Conservation (phyloP, 345 rosid species). For the Moricandia moricandioides region DNA sequence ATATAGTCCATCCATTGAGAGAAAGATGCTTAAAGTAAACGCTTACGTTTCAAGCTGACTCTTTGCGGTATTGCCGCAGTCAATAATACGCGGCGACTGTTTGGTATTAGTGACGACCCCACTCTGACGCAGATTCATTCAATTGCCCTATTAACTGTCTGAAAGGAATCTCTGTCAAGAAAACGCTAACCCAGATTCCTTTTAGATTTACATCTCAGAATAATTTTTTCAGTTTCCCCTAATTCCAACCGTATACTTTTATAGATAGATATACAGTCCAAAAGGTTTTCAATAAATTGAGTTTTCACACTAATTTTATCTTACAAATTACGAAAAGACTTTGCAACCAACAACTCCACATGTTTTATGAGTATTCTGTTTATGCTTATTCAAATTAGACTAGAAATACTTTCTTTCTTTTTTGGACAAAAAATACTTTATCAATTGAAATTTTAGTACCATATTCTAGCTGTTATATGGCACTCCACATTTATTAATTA, state of each 20-base stretch:
- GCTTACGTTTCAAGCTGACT: not conserved
- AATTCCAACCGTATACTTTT: not conserved
- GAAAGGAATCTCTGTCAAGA: not conserved
- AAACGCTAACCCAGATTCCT: not conserved
- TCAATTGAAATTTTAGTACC: not conserved
- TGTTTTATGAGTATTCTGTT: no score
- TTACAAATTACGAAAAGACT: not conserved
- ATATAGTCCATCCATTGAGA: not conserved
- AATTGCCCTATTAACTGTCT: not conserved
- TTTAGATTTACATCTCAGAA: not conserved
- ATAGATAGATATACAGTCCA: not conserved
- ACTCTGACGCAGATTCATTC: not conserved
- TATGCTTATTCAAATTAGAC: no score
- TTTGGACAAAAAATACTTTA: no score
- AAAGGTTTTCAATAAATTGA: not conserved
- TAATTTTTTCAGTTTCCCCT: not conserved
- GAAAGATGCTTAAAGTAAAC: not conserved
- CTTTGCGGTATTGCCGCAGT: not conserved
- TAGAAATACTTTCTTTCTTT: no score
- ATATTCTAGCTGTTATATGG: not conserved
- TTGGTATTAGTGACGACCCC: not conserved
- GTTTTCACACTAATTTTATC: not conserved
- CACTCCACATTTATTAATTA: not conserved
- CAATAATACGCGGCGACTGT: not conserved
- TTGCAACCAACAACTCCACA: no score